Evolutionary conservation across 139 green algal genomes (phyloP).

Genomic region (Chlamydomonas sphaeroides): DNA sequence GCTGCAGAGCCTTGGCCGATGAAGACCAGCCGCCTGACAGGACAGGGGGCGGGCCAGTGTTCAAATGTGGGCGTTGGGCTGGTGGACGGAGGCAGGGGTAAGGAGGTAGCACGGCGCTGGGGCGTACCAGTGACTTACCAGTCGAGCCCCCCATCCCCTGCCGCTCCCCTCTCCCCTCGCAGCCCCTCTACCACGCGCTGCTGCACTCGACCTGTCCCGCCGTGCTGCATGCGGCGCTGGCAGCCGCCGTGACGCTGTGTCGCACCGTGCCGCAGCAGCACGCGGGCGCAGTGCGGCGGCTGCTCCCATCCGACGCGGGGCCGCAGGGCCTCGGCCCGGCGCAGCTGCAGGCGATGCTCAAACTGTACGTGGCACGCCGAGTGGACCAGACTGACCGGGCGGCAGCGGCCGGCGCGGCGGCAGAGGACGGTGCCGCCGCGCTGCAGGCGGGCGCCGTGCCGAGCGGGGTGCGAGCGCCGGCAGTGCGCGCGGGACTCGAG

Average conservation of each 20-base stretch:
- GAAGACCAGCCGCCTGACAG: neutral
- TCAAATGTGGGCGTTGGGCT: too few species aligned
- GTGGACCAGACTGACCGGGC: neutral
- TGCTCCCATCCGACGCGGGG: neutral
- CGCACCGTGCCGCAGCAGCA: constrained; percentile 15
- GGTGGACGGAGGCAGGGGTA: neutral
- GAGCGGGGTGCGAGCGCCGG: neutral
- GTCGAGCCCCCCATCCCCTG: neutral
- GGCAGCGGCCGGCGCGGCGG: neutral
- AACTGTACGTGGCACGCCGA: constrained; percentile 9
- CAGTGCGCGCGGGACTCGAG: neutral
- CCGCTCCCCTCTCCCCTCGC: neutral
- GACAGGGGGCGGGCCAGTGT: too few species aligned
- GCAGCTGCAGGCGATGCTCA: neutral
- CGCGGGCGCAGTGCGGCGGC: neutral
- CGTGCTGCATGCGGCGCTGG: constrained; percentile 12
- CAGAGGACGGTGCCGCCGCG: neutral
- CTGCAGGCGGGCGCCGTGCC: neutral
- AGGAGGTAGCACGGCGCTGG: neutral
- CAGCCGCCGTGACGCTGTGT: neutral
- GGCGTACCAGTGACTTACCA: neutral
- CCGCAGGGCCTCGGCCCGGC: neutral
- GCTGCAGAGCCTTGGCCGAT: neutral
- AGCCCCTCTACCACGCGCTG: constrained; percentile 30
- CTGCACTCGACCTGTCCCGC: neutral